A percentile compares a stretch with the other conserved stretches of the same genome.
These are phyloP conservation scores for Pichia sp. DNA, from an alignment of 1,139 yeast genomes.

Conservation along the genomic window DNA sequence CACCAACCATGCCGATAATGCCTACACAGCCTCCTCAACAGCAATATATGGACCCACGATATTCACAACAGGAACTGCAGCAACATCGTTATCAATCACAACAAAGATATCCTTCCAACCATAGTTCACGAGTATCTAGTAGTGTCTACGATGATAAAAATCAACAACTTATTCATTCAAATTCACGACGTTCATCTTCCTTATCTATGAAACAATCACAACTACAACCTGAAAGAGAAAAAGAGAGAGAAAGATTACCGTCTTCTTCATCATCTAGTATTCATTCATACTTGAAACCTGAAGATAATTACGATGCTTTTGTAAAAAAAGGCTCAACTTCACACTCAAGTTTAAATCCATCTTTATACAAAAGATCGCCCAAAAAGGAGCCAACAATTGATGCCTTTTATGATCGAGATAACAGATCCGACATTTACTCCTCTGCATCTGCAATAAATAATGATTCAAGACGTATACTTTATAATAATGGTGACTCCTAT, in stretches of 20 bases:
- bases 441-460: not conserved
- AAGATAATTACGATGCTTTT: constrained; percentile 4
- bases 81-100: not conserved
- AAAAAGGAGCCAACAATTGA: not conserved
- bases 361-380: no score
- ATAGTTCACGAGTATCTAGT: no score
- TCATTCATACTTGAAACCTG: not conserved
- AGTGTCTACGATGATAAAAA: no score
- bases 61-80: not conserved
- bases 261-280: not conserved
- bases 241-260: no score
- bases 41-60: not conserved
- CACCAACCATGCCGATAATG: not conserved
- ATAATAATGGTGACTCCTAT: not conserved
- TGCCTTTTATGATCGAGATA: not conserved
- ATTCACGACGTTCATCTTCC: no score
- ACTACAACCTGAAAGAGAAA: no score
- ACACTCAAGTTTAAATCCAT: no score
- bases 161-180: no score
- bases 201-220: no score
- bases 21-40: not conserved
- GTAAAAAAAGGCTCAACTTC: constrained; percentile 1
- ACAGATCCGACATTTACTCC: not conserved
- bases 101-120: no score
- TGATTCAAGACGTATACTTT: not conserved